These are phyloP conservation scores for Plasmodium knowlesi DNA, from an alignment of 169 alveolate species.

Conservation along the genomic window DNA sequence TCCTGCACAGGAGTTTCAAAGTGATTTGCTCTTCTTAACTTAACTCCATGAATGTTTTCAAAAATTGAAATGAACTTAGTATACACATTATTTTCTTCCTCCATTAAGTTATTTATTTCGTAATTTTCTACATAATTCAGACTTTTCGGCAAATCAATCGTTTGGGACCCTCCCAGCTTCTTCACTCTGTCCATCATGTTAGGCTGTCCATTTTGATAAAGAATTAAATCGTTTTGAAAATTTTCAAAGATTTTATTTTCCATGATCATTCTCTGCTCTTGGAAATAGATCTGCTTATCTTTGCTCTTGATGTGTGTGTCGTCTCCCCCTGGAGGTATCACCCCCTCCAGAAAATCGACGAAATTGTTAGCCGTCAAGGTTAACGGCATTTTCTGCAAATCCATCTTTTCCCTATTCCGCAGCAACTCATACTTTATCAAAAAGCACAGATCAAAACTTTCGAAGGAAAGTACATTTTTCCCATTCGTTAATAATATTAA, in stretches of 20 bases:
- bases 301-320: not conserved
- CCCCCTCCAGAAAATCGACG: constrained; percentile 38
- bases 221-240: constrained; percentile 60
- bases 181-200: not conserved
- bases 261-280: constrained; percentile 30
- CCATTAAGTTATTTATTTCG: constrained; percentile 22
- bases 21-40: constrained; percentile 45
- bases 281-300: not conserved
- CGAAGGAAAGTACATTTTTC: constrained; percentile 24
- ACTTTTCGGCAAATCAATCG: constrained; percentile 41
- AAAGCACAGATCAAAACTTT: constrained; percentile 38
- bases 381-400: constrained; percentile 51
- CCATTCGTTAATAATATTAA: constrained; percentile 42
- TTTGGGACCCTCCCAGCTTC: not conserved
- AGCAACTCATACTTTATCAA: constrained; percentile 37
- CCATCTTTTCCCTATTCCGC: constrained; percentile 41
- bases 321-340: not conserved
- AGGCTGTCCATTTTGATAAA: constrained; percentile 20
- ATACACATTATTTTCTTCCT: constrained; percentile 50
- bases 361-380: constrained; percentile 37
- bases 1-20: constrained; percentile 73
- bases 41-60: constrained; percentile 51
- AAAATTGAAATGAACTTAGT: constrained; percentile 20
- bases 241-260: constrained; percentile 68
- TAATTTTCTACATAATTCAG: constrained; percentile 60